phyloP scores from a whole-genome alignment of 2,329 filamentous ascomycete genomes.

The Nemania sp. region DNA sequence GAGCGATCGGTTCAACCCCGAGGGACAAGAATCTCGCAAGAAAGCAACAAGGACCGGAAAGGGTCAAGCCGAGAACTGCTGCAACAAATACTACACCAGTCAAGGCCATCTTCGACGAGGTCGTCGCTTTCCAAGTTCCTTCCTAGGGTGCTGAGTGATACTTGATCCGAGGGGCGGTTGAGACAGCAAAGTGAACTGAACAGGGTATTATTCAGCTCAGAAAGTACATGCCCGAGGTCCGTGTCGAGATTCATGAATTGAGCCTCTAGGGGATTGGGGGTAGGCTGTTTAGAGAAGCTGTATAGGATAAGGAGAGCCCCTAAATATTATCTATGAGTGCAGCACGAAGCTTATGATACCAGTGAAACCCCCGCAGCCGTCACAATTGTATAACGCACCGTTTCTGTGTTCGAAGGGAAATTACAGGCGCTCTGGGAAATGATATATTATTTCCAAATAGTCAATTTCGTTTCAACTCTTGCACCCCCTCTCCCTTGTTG shows the following conservation, averaged over 20 bases:
- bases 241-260: conserved; percentile 30
- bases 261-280: background rate
- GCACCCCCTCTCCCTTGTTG: no score
- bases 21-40: conserved; percentile 17
- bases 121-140: conserved; percentile 19
- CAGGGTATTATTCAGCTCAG: conserved; percentile 25
- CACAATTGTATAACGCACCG: no score
- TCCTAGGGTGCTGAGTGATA: conserved; percentile 1
- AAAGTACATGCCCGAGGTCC: conserved; percentile 34
- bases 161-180: conserved; percentile 3
- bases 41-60: conserved; percentile 14
- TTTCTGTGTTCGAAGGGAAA: no score
- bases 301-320: no score
- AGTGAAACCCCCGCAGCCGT: no score
- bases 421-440: no score
- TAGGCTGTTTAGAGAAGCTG: no score
- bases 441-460: no score
- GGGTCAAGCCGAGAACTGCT: conserved; percentile 32
- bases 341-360: no score
- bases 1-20: background rate
- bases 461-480: no score
- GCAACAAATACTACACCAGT: conserved; percentile 32
- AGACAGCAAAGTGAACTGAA: background rate
- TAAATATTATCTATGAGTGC: no score
- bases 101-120: conserved; percentile 8